phyloP scores from a whole-genome alignment of 2,329 filamentous ascomycete species.

The Colletotrichum sp. region DNA sequence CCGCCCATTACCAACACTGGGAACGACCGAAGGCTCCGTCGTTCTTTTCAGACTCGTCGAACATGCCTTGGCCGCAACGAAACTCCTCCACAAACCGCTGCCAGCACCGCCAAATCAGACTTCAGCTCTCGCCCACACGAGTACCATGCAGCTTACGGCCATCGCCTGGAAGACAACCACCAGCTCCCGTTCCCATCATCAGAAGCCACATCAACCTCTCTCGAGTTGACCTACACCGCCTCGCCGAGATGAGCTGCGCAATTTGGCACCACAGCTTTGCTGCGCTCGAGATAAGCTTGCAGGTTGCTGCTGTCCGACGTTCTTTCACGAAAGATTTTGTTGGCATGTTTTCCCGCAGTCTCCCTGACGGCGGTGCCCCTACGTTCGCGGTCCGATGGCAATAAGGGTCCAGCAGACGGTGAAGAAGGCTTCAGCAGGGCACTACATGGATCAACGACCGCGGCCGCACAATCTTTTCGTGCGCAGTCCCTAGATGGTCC shows the following conservation, averaged over 20 bases:
- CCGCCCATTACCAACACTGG: neutral
- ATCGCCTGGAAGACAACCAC: neutral
- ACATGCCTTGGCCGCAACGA: neutral
- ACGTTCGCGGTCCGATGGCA: neutral
- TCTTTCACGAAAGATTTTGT: neutral
- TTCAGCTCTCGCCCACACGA: neutral
- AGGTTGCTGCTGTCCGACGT: neutral
- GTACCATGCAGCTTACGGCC: neutral
- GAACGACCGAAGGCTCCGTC: neutral
- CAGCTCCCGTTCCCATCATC: neutral
- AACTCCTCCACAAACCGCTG: neutral
- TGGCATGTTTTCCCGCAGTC: neutral
- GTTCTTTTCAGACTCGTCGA: neutral
- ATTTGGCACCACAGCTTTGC: neutral
- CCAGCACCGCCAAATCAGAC: neutral
- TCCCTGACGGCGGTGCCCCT: neutral
- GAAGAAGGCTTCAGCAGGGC: neutral
- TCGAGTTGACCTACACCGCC: neutral
- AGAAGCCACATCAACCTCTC: neutral
- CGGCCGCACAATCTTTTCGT: neutral
- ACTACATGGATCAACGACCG: neutral
- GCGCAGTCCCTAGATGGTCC: neutral
- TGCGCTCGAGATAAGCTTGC: neutral
- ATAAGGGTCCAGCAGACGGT: neutral
- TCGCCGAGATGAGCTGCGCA: neutral